A percentile compares a stretch with the other conserved stretches of the same genome.
Evolutionary conservation across 345 rosid species (phyloP).

Genomic region (Lepidium aucheri): DNA sequence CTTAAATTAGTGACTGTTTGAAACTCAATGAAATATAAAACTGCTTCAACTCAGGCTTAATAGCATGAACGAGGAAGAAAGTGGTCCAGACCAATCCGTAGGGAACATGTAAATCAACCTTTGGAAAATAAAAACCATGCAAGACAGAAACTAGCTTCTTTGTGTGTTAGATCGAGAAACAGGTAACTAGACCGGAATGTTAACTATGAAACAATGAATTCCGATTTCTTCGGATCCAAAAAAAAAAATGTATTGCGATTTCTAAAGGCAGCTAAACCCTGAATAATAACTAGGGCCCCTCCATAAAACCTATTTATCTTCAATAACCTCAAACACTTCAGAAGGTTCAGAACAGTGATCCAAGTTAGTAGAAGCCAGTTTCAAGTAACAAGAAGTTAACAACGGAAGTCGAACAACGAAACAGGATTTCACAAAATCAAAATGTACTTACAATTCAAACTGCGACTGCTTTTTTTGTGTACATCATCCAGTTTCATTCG

Average conservation of each 20-base stretch:
- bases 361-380: not conserved
- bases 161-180: not conserved
- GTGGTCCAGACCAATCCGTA: not conserved
- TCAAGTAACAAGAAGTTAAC: not conserved
- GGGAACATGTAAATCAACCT: not conserved
- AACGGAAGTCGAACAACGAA: not conserved
- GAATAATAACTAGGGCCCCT: not conserved
- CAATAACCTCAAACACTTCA: not conserved
- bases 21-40: not conserved
- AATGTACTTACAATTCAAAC: not conserved
- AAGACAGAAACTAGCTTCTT: not conserved
- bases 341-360: not conserved
- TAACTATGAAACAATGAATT: not conserved
- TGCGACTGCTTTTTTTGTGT: not conserved
- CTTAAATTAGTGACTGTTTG: not conserved
- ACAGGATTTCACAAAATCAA: not conserved
- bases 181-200: not conserved
- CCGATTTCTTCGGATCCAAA: too few relatives aligned
- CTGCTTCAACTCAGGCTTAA: not conserved
- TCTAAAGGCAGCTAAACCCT: not conserved
- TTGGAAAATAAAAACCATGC: not conserved
- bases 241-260: not conserved
- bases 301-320: not conserved
- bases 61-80: not conserved
- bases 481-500: not conserved